These are phyloP conservation scores for Neurospora crassa DNA, from an alignment of 2,329 filamentous ascomycete species.

Conservation along the genomic window DNA sequence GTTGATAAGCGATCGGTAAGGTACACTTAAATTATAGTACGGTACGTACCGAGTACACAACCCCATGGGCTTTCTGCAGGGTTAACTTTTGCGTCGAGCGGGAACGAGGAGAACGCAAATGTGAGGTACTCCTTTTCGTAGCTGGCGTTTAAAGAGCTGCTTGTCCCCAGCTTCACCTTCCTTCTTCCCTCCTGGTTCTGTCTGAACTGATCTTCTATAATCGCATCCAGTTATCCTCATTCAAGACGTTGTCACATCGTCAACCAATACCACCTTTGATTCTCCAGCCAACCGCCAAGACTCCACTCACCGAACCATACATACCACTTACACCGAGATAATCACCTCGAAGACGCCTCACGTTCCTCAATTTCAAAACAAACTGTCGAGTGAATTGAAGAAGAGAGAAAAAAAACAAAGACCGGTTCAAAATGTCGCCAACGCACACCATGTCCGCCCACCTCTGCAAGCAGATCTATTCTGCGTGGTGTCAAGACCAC, in stretches of 20 bases:
- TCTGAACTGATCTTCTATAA: neutral
- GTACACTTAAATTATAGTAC: neutral
- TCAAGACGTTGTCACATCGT: neutral
- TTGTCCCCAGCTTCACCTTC: neutral
- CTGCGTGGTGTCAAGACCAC: conserved; percentile 44
- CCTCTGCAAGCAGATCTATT: conserved; percentile 50
- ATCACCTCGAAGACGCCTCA: conserved; percentile 1
- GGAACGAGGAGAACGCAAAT: neutral
- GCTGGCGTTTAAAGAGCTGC: neutral
- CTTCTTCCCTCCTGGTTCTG: neutral
- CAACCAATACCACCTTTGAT: neutral
- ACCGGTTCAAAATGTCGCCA: conserved; percentile 37
- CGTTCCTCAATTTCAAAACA: neutral
- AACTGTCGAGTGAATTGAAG: neutral
- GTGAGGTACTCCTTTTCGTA: neutral
- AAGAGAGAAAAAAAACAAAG: too few species aligned
- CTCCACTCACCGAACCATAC: neutral
- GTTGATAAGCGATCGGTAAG: neutral
- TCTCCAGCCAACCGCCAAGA: neutral
- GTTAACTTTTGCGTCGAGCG: neutral
- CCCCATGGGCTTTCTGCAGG: neutral
- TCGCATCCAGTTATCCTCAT: neutral
- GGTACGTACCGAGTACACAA: neutral
- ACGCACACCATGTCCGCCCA: conserved; percentile 54
- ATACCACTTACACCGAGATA: conserved; percentile 5